Evolutionary conservation across 495 filamentous ascomycete species (phyloP).

Genomic region (Neurospora cerealis): DNA sequence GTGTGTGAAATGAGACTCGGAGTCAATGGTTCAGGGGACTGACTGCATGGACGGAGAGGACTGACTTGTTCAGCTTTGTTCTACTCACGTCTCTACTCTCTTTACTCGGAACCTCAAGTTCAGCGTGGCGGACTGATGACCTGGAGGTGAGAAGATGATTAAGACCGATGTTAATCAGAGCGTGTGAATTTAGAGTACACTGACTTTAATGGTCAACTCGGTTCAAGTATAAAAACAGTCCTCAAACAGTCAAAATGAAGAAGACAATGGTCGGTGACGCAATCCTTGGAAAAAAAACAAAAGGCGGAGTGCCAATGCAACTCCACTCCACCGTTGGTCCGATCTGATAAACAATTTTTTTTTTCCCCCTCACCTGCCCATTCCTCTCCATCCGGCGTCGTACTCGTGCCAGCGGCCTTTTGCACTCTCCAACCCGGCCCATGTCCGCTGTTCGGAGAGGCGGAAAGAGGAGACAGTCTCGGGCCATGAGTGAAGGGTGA

Average conservation of each 20-base stretch:
- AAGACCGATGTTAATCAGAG: background rate
- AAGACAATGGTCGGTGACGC: background rate
- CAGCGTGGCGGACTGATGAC: background rate
- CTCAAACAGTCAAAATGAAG: background rate
- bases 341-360: slow-evolving; percentile 24
- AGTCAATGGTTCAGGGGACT: background rate
- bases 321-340: slow-evolving; percentile 7
- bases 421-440: background rate
- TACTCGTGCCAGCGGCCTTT: background rate
- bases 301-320: background rate
- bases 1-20: background rate
- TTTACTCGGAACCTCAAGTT: background rate
- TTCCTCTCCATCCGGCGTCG: slow-evolving; percentile 1
- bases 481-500: background rate
- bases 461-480: background rate
- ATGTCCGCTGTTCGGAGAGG: slow-evolving; percentile 12
- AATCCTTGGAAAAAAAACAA: background rate
- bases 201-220: background rate
- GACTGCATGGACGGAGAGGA: background rate
- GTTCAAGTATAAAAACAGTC: background rate
- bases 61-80: background rate
- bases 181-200: background rate
- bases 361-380: background rate
- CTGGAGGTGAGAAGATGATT: background rate
- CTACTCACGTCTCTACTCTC: background rate